Percentiles rank a stretch among this genome's conserved stretches.
phyloP scores from a whole-genome alignment of 2,329 filamentous ascomycete species.

The Apiospora kogelbergensis region DNA sequence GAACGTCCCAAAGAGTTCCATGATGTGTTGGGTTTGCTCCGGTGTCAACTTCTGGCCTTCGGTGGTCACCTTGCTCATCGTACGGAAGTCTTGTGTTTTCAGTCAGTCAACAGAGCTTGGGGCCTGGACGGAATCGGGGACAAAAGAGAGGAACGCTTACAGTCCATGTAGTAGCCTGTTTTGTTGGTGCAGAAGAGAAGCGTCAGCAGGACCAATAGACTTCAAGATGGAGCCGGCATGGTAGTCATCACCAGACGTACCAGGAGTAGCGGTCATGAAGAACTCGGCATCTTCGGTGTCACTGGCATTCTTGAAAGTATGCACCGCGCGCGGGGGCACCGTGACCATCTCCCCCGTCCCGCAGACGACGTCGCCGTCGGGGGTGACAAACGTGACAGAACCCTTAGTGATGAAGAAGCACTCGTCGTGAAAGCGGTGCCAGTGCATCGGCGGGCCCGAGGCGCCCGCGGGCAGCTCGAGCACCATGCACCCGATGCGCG shows the following conservation, averaged over 20 bases:
- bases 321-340: slow-evolving; percentile 32
- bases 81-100: slow-evolving; percentile 32
- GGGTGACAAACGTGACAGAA: slow-evolving; percentile 31
- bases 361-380: slow-evolving; percentile 31
- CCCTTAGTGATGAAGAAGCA: slow-evolving; percentile 36
- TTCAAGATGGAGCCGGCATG: background rate
- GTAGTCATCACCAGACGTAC: slow-evolving; percentile 14
- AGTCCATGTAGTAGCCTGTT: slow-evolving; percentile 36
- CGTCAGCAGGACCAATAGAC: background rate
- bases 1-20: slow-evolving; percentile 38
- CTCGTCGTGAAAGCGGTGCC: slow-evolving; percentile 39
- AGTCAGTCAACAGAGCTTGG: background rate
- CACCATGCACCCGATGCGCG: slow-evolving; percentile 32
- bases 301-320: slow-evolving; percentile 35
- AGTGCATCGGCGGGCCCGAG: slow-evolving; percentile 37
- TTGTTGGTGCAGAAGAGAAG: background rate
- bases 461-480: slow-evolving; percentile 31
- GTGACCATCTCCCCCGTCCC: slow-evolving; percentile 34
- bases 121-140: background rate
- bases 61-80: slow-evolving; percentile 30
- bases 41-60: slow-evolving; percentile 26
- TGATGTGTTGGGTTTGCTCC: slow-evolving; percentile 31
- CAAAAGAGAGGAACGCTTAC: slow-evolving; percentile 23
- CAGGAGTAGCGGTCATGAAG: slow-evolving; percentile 38
- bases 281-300: slow-evolving; percentile 32